Evolutionary conservation across 345 rosid species (phyloP), one percentile per base, ranked within the genome.

Genomic region (Litchi chinensis): DNA sequence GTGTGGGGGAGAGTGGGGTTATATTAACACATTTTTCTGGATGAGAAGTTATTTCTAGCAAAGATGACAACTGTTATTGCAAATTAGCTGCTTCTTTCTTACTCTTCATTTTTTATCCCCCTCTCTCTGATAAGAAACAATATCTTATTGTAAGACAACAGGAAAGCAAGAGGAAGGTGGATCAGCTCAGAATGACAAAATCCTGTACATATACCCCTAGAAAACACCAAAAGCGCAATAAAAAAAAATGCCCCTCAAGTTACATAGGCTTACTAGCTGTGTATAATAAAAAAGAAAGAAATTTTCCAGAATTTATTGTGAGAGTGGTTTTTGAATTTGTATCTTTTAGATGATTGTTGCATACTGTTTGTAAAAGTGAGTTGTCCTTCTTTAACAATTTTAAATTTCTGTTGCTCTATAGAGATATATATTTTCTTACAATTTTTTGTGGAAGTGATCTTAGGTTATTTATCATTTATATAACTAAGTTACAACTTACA

Each of bases 401-500:
- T 3, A 32, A 32, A 8, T 57, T 60, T 46, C 52, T 46, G 12
- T 11, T 46, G 5, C 10, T 46, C 1, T 46, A 46, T 46, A 6
- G 12, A 46, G 52, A 46, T 46, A 32, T 32, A 2, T 46, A 46
- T 46, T 46, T 8, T 46, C 52, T 46, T 1, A 46, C 12, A 7
- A 46, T 46, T 46, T 46, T 46, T 46, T 46, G 52, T 46, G 52
- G 52, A 46, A 46, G 12, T 2, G 10, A 4, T 32, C 3, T 32
- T 32, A 63, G 68, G 24, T 43, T 74, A 62, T 63, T 74, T 16
- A 24, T 74, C 24, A 22, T 74, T 63, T 15, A 8, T 63, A 22
- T 74, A 63, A 26, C 28, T 22, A 74, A 32, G 68, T 13, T 74
- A 43, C 54, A 74, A 32, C 54, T 13, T 74, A 43, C 54, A 60